A percentile compares a stretch with the other conserved stretches of the same genome.
phyloP scores from a whole-genome alignment of 2,329 filamentous ascomycete species.

The Fusarium sp. region DNA sequence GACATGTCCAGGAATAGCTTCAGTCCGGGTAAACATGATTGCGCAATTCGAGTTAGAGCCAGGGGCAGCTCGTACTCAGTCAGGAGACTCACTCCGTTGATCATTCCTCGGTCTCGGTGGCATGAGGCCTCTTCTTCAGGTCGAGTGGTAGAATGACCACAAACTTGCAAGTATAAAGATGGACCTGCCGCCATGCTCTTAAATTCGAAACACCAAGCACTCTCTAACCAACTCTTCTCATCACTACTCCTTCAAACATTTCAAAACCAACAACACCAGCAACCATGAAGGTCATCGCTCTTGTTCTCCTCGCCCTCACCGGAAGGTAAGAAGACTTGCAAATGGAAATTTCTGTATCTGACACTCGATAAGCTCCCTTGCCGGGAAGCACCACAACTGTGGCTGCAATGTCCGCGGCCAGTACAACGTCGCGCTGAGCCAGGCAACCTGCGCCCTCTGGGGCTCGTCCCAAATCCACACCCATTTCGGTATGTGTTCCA shows the following conservation, averaged over 20 bases:
- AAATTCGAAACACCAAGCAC: not conserved
- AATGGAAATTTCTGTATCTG: not conserved
- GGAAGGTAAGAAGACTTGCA: not conserved
- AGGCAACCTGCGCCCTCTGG: constrained; percentile 30
- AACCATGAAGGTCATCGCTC: constrained; percentile 3
- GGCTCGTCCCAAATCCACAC: constrained; percentile 23
- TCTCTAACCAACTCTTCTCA: not conserved
- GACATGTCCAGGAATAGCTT: too few relatives aligned
- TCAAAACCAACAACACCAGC: not conserved
- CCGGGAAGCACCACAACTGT: constrained; percentile 25
- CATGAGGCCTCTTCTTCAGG: too few relatives aligned
- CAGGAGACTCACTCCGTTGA: too few relatives aligned
- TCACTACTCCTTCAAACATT: not conserved
- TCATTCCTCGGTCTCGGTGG: too few relatives aligned
- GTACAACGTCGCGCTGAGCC: constrained; percentile 14
- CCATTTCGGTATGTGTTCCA: constrained; percentile 3
- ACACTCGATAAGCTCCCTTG: constrained; percentile 11
- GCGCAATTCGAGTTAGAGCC: too few relatives aligned
- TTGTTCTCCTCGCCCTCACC: constrained; percentile 1
- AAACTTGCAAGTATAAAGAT: not conserved
- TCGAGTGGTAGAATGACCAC: too few relatives aligned
- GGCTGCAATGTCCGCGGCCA: constrained; percentile 27
- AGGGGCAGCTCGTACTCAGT: too few relatives aligned
- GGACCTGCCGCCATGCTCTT: not conserved
- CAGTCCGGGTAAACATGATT: too few relatives aligned